A percentile compares a stretch with the other conserved stretches of the same genome.
Evolutionary conservation across 2,329 filamentous ascomycete species (phyloP).

Genomic region (Cordyceps militaris): DNA sequence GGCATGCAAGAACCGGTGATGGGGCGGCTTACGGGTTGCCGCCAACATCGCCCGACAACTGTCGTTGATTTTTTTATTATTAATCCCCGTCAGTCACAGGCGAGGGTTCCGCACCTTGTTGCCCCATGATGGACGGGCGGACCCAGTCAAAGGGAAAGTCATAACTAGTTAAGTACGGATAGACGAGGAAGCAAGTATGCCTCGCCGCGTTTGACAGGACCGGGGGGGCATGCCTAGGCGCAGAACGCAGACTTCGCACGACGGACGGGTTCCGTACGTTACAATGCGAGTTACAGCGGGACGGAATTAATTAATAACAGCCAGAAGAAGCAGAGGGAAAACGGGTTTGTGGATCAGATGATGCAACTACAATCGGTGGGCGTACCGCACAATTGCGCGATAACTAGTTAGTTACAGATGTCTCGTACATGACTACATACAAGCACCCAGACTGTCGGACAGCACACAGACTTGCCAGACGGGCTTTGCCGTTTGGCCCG

Average conservation of each 20-base stretch:
- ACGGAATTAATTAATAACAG: background rate
- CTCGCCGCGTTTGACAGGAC: background rate
- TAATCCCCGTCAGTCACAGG: background rate
- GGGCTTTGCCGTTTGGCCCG: too few relatives aligned
- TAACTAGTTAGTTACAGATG: too few relatives aligned
- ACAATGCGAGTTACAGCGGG: too few relatives aligned
- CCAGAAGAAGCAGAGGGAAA: background rate
- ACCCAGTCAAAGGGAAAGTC: too few relatives aligned
- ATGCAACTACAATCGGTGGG: background rate
- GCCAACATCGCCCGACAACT: slow-evolving; percentile 5
- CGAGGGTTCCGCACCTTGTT: background rate
- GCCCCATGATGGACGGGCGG: background rate
- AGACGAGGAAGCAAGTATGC: background rate
- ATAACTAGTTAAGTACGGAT: too few relatives aligned
- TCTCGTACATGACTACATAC: too few relatives aligned
- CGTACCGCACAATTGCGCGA: too few relatives aligned
- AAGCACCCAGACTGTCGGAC: too few relatives aligned
- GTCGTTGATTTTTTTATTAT: too few relatives aligned
- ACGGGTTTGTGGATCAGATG: background rate
- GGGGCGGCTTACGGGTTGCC: slow-evolving; percentile 8
- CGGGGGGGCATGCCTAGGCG: background rate
- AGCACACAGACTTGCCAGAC: too few relatives aligned
- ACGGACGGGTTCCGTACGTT: slow-evolving; percentile 4
- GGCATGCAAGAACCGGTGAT: slow-evolving; percentile 3
- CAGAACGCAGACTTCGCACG: background rate